These are phyloP conservation scores for Pythium myriotylum DNA, from an alignment of 352 stramenopile genomes.

Conservation along the genomic window DNA sequence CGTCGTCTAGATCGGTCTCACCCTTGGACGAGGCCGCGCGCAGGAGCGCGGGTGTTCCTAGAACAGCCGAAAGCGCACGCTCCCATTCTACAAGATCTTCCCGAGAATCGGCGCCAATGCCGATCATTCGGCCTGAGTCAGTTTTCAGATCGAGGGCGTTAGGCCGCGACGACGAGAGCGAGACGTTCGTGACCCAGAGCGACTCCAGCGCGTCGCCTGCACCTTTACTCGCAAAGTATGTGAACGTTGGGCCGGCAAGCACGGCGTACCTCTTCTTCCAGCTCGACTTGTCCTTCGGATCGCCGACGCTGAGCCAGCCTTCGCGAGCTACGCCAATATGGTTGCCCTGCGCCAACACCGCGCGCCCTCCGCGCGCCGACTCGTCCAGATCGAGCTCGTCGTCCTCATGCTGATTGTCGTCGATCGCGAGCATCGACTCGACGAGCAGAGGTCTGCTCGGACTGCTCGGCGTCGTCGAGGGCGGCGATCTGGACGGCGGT, in stretches of 20 bases:
- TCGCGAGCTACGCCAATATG: constrained; percentile 17
- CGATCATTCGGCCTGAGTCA: constrained; percentile 30
- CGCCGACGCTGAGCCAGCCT: constrained; percentile 26
- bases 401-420: constrained; percentile 7
- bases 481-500: neutral
- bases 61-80: constrained; percentile 25
- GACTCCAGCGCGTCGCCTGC: constrained; percentile 29
- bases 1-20: constrained; percentile 9
- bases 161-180: constrained; percentile 35
- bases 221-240: constrained; percentile 48
- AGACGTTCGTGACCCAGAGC: constrained; percentile 29
- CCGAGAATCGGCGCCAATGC: constrained; percentile 36
- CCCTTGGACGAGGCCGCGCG: constrained; percentile 14
- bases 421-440: constrained; percentile 15
- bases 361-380: neutral
- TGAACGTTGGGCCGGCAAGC: constrained; percentile 49
- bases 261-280: constrained; percentile 67
- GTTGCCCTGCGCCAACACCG: constrained; percentile 12
- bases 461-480: neutral
- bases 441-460: neutral
- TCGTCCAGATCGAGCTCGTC: constrained; percentile 8
- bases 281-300: constrained; percentile 35
- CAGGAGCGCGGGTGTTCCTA: constrained; percentile 17
- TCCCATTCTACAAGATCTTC: constrained; percentile 50
- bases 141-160: constrained; percentile 38